Conservation (phyloP, 2,329 filamentous ascomycete species). For the Cytospora piceae region DNA sequence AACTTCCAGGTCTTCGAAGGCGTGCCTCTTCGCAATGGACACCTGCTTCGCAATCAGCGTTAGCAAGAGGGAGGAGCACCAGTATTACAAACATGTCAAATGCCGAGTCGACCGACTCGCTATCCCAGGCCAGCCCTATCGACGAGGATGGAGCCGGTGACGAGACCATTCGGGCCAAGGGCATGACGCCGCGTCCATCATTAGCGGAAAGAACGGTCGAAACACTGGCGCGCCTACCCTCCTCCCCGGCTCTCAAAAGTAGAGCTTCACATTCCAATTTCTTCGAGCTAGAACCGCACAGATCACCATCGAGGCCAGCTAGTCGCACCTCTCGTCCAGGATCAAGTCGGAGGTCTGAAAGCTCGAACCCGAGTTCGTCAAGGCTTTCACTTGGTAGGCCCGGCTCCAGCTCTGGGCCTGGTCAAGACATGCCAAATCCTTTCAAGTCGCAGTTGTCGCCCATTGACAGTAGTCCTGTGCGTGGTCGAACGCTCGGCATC, state of each 20-base stretch:
- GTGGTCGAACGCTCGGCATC: conserved; percentile 40
- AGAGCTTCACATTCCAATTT: conserved; percentile 74
- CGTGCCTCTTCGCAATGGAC: conserved; percentile 19
- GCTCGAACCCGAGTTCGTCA: conserved; percentile 55
- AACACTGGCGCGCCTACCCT: conserved; percentile 76
- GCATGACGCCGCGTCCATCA: conserved; percentile 53
- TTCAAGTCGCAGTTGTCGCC: conserved; percentile 49
- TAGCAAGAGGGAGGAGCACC: conserved; percentile 21
- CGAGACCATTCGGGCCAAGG: conserved; percentile 9
- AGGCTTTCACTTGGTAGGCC: conserved; percentile 55
- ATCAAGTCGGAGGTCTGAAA: conserved; percentile 66
- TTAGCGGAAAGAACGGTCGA: conserved; percentile 85
- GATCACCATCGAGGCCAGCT: conserved; percentile 54
- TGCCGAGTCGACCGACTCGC: conserved; percentile 14
- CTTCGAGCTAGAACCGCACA: conserved; percentile 68
- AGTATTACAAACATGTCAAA: conserved; percentile 22
- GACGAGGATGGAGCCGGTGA: conserved; percentile 13
- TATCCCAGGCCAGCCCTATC: conserved; percentile 19
- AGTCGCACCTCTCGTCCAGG: conserved; percentile 53
- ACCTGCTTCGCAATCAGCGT: conserved; percentile 5
- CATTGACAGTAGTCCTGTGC: conserved; percentile 49
- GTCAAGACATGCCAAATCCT: conserved; percentile 48
- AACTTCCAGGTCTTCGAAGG: conserved; percentile 22
- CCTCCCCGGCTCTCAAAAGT: conserved; percentile 72
- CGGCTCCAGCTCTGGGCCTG: conserved; percentile 57